Conservation (phyloP, 2,329 filamentous ascomycete genomes). For the Nothophaeocryptopus gaeumannii region DNA sequence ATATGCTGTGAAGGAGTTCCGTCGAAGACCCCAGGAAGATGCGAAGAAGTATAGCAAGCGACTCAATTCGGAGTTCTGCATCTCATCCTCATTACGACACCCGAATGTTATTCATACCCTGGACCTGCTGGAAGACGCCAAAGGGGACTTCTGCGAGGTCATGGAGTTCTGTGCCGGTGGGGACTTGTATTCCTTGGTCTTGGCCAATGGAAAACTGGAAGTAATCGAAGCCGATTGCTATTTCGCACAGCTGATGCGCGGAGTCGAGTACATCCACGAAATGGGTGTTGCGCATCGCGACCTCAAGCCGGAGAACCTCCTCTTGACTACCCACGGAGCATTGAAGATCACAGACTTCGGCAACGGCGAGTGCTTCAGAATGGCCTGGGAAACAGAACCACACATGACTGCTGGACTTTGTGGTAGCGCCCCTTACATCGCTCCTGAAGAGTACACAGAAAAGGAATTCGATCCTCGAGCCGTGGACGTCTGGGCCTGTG, state of each 20-base stretch:
- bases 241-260: constrained; percentile 99
- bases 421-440: constrained; percentile 94
- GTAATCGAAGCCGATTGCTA: constrained; percentile 93
- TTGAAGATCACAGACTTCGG: constrained; percentile 99
- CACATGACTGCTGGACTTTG: constrained; percentile 98
- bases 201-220: constrained; percentile 87
- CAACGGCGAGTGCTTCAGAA: constrained; percentile 97
- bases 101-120: constrained; percentile 98
- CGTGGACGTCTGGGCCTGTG: constrained; percentile 98
- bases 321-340: constrained; percentile 85
- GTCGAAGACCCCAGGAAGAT: constrained; percentile 87
- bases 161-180: constrained; percentile 99
- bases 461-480: constrained; percentile 95
- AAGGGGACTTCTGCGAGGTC: constrained; percentile 97
- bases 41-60: constrained; percentile 98
- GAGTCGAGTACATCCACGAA: constrained; percentile 98
- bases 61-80: constrained; percentile 95
- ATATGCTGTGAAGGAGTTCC: constrained; percentile 97
- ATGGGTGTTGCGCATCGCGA: constrained; percentile 98
- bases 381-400: constrained; percentile 98
- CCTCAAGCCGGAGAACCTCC: constrained; percentile 91
- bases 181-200: constrained; percentile 88
- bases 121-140: constrained; percentile 90
- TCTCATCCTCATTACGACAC: constrained; percentile 92
- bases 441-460: constrained; percentile 92